Evolutionary conservation across 768 basidiomycete genomes (phyloP).

Genomic region (Collybia sordida): DNA sequence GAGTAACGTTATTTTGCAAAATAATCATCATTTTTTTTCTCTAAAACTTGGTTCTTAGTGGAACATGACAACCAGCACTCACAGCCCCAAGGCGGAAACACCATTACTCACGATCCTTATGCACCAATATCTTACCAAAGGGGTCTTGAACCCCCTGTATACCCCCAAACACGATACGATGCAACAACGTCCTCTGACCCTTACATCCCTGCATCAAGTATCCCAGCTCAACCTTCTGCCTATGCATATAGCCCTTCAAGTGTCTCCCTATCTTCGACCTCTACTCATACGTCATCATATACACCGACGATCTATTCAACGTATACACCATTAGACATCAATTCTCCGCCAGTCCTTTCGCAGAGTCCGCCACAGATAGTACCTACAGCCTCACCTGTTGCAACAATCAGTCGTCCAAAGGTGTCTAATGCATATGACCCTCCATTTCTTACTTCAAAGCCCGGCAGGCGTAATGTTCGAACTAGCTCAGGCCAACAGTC

Average conservation of each 20-base stretch:
- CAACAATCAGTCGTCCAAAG: conserved; percentile 60
- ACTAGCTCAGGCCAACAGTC: conserved; percentile 17
- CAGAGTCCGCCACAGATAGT: conserved; percentile 1
- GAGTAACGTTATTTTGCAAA: background rate
- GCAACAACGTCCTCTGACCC: conserved; percentile 1
- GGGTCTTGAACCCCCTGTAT: background rate
- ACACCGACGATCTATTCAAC: conserved; percentile 5
- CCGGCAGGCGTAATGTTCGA: conserved; percentile 27
- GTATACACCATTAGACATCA: conserved; percentile 8
- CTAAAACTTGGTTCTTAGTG: conserved; percentile 8
- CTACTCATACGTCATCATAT: conserved; percentile 18
- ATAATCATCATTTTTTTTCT: background rate
- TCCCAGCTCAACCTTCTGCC: conserved; percentile 4
- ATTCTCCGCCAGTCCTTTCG: conserved; percentile 1
- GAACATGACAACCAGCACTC: conserved; percentile 2
- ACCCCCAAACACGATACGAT: conserved; percentile 11
- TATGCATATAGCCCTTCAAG: conserved; percentile 13
- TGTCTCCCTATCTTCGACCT: conserved; percentile 12
- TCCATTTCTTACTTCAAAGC: conserved; percentile 57
- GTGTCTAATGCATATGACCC: conserved; percentile 76
- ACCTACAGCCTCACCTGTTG: conserved; percentile 37
- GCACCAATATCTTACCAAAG: conserved; percentile 23
- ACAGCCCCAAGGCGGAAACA: conserved; percentile 2
- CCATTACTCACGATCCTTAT: conserved; percentile 33
- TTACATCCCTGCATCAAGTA: conserved; percentile 8